Evolutionary conservation across 2,329 filamentous ascomycete genomes (phyloP).

Genomic region (Botrytis sinoallii): DNA sequence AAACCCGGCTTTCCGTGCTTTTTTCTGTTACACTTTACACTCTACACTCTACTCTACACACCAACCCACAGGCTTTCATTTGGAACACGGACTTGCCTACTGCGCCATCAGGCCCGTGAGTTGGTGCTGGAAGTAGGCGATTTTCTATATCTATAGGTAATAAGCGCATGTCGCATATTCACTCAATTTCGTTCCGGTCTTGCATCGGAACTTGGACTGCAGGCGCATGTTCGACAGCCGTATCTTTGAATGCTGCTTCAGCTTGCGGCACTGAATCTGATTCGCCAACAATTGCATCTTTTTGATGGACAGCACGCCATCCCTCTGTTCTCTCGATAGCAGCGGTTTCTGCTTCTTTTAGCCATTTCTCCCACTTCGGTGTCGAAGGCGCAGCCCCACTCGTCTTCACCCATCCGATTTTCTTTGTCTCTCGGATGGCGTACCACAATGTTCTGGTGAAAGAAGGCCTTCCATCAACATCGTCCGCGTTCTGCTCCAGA

Average conservation of each 20-base stretch:
- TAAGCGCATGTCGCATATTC: background rate
- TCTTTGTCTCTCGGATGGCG: slow-evolving; percentile 53
- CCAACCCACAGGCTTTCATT: background rate
- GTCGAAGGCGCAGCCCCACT: slow-evolving; percentile 53
- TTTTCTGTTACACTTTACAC: background rate
- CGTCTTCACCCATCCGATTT: slow-evolving; percentile 51
- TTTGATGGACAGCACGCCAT: slow-evolving; percentile 50
- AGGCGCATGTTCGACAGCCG: slow-evolving; percentile 32
- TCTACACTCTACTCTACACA: background rate
- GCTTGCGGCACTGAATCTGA: slow-evolving; percentile 21
- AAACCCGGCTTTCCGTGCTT: background rate
- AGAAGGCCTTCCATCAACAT: slow-evolving; percentile 44
- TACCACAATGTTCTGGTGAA: slow-evolving; percentile 59
- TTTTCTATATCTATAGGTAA: background rate
- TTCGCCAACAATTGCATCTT: slow-evolving; percentile 47
- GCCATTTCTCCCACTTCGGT: slow-evolving; percentile 51
- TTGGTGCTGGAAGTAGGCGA: background rate
- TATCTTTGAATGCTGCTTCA: slow-evolving; percentile 21
- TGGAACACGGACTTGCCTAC: background rate
- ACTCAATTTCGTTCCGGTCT: slow-evolving; percentile 8
- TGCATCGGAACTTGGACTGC: slow-evolving; percentile 29
- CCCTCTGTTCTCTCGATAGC: slow-evolving; percentile 36
- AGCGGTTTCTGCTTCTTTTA: slow-evolving; percentile 46
- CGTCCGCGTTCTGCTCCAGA: slow-evolving; percentile 36
- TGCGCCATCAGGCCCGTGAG: background rate